phyloP scores from a whole-genome alignment of 2,329 filamentous ascomycete genomes.

The Paraphoma sp. region DNA sequence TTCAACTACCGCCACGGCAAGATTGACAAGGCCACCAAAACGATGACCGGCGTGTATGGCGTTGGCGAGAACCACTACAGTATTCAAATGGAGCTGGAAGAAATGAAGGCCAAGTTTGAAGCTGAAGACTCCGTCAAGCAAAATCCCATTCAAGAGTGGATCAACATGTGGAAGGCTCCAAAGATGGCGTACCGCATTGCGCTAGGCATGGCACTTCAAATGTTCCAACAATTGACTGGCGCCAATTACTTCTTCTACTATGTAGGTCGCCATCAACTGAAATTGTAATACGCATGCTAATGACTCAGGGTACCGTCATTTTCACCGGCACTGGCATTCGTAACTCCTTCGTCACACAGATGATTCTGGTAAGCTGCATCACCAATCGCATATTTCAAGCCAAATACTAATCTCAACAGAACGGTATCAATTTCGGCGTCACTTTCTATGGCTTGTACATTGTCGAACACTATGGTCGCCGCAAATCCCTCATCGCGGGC shows the following conservation, averaged over 20 bases:
- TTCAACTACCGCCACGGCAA: constrained; percentile 62
- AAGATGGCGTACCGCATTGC: constrained; percentile 70
- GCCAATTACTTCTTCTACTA: constrained; percentile 8
- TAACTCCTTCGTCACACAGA: constrained; percentile 54
- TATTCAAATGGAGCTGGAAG: constrained; percentile 58
- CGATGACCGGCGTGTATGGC: constrained; percentile 61
- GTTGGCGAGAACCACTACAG: constrained; percentile 61
- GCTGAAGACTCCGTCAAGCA: constrained; percentile 48
- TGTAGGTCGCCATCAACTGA: constrained; percentile 48
- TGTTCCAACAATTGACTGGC: constrained; percentile 71
- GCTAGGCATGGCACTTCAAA: constrained; percentile 67
- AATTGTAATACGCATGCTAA: neutral
- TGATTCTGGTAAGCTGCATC: constrained; percentile 48
- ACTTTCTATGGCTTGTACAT: constrained; percentile 55
- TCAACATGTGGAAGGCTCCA: constrained; percentile 69
- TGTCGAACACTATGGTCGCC: constrained; percentile 54
- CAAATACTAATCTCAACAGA: constrained; percentile 16
- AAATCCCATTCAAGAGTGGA: constrained; percentile 55
- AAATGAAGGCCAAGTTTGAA: constrained; percentile 62
- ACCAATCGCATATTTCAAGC: no score
- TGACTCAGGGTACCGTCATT: constrained; percentile 46
- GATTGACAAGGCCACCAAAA: constrained; percentile 56
- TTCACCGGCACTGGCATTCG: constrained; percentile 50
- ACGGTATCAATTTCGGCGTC: constrained; percentile 55
- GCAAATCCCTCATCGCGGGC: constrained; percentile 53